phyloP scores from a whole-genome alignment of 352 stramenopile species.

The Globisporangium acanthophoron region DNA sequence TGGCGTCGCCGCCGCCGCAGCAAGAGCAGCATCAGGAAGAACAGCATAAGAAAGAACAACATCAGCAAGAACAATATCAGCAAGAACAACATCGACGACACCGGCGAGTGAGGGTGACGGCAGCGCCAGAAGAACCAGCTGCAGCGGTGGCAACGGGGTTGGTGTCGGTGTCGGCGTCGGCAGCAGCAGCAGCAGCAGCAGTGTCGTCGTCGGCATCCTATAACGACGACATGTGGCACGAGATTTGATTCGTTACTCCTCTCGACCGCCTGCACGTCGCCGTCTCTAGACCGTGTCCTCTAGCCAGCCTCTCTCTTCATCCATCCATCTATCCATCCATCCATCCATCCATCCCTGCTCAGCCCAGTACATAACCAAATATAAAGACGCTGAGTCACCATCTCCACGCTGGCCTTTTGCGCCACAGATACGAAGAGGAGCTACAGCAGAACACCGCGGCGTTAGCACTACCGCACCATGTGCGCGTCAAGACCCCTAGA shows the following conservation, averaged over 20 bases:
- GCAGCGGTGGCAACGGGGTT: not conserved
- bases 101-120: constrained; percentile 9
- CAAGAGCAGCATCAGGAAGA: not conserved
- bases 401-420: too few species aligned
- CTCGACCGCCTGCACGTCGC: not conserved
- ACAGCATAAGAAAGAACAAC: not conserved
- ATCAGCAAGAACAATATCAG: constrained; percentile 30
- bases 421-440: too few species aligned
- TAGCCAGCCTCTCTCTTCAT: too few species aligned
- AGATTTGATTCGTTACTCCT: constrained; percentile 1
- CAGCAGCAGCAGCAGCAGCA: too few species aligned
- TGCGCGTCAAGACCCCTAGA: too few species aligned
- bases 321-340: too few species aligned
- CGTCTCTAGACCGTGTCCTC: not conserved
- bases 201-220: constrained; percentile 1
- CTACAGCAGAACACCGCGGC: too few species aligned
- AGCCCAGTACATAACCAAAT: too few species aligned
- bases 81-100: constrained; percentile 8
- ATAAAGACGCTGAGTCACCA: too few species aligned
- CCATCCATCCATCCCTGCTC: too few species aligned
- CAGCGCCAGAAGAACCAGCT: too few species aligned
- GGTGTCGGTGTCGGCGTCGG: not conserved
- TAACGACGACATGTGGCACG: constrained; percentile 11
- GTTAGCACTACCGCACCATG: too few species aligned
- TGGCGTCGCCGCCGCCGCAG: not conserved